Conservation (phyloP, 2,329 filamentous ascomycete species). For the Fusarium stilboides region DNA sequence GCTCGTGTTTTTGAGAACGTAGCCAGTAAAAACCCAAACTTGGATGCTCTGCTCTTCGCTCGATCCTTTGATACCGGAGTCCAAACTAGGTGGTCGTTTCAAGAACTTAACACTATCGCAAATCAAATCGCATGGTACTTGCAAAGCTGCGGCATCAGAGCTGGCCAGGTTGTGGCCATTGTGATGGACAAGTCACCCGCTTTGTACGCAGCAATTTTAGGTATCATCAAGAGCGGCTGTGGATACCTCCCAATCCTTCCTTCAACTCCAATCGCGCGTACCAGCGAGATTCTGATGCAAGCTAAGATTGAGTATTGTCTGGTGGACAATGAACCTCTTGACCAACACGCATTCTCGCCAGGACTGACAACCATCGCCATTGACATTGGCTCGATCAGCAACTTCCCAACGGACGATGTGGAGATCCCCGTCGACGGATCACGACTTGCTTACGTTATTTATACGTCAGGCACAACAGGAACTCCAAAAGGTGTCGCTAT, state of each 20-base stretch:
- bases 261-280: slow-evolving; percentile 74
- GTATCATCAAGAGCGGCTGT: slow-evolving; percentile 79
- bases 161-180: slow-evolving; percentile 77
- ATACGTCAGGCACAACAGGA: slow-evolving; percentile 88
- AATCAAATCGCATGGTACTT: slow-evolving; percentile 75
- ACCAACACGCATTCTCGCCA: slow-evolving; percentile 25
- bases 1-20: slow-evolving; percentile 69
- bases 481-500: slow-evolving; percentile 85
- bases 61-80: slow-evolving; percentile 48
- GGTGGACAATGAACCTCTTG: slow-evolving; percentile 53
- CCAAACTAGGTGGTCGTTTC: slow-evolving; percentile 71
- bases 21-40: slow-evolving; percentile 64
- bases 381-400: slow-evolving; percentile 45
- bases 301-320: slow-evolving; percentile 66
- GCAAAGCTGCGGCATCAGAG: slow-evolving; percentile 59
- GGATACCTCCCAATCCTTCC: slow-evolving; percentile 86
- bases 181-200: slow-evolving; percentile 82
- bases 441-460: slow-evolving; percentile 81
- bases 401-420: slow-evolving; percentile 57
- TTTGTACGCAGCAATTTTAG: slow-evolving; percentile 82
- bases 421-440: slow-evolving; percentile 58
- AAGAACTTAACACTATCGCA: slow-evolving; percentile 72
- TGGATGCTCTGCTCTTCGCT: slow-evolving; percentile 76
- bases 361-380: slow-evolving; percentile 55
- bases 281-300: slow-evolving; percentile 74